Evolutionary conservation across 768 basidiomycete species (phyloP), one percentile per base, ranked within the genome.

Genomic region (Hebeloma cylindrosporum): DNA sequence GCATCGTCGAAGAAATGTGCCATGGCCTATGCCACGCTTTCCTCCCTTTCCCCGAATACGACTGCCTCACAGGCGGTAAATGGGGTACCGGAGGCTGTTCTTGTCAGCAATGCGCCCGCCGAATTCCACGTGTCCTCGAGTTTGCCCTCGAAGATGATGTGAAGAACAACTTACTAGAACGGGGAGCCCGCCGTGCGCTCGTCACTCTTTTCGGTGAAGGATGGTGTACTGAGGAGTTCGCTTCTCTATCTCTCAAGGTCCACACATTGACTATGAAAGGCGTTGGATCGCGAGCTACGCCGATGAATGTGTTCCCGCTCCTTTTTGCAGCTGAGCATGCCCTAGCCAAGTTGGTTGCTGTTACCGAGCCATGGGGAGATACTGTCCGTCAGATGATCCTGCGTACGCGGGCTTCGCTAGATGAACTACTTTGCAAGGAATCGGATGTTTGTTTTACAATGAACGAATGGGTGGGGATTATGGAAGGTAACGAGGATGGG

Each of bases 11-110:
- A 3, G 39, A 41, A 11, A 47, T 41, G 46, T 8, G 29, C 2
- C 46, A 47, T 29, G 46, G 46, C 3, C 32, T 47, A 33, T 47
- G 34, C 17, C 40, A 41, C 22, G 46, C 46, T 2, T 25, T 20
- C 6, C 31, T 41, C n/a, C 22, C 46, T 4, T 9, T 8, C 4
- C 13, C 20, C 5, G 46, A 41, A 4, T 47, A 47, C 18, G 2
- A 23, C 4, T 18, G 20, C 7, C 10, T 47, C 3, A 10, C 34
- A 4, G n/a, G 27, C 4, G 26, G 18, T 9, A 36, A 16, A 9
- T 47, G 39, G 44, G 28, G 13, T 11, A 38, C 21, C 35, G 4
- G n/a, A 37, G 44, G 20, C 26, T 38, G 36, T 9, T 31, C 14
- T 22, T 21, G 36, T 22, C 17, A 22, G 28, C 8, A n/a, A 2